A percentile compares a stretch with the other conserved stretches of the same genome.
phyloP scores from a whole-genome alignment of 495 filamentous ascomycete genomes.

The Halenospora varia region DNA sequence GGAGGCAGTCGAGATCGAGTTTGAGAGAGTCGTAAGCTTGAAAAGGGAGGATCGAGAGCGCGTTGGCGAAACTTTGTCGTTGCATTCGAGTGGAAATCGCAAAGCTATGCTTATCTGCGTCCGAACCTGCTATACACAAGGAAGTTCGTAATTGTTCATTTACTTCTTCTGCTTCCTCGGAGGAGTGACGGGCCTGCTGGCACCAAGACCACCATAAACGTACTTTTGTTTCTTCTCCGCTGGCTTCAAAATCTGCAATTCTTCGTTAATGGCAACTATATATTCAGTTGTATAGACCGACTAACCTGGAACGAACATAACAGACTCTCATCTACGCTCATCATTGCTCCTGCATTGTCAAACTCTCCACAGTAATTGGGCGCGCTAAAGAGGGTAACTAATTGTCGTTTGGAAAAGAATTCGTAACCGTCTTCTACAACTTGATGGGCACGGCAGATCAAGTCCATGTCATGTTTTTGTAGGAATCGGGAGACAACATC shows the following conservation, averaged over 20 bases:
- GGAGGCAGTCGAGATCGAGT: slow-evolving; percentile 15
- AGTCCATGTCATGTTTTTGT: slow-evolving; percentile 99
- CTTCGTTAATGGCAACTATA: slow-evolving; percentile 22
- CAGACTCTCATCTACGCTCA: slow-evolving; percentile 99
- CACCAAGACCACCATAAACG: slow-evolving; percentile 85
- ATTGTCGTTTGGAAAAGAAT: slow-evolving; percentile 97
- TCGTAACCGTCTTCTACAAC: slow-evolving; percentile 99
- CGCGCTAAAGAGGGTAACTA: slow-evolving; percentile 96
- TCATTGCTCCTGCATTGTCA: slow-evolving; percentile 99
- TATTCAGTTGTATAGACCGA: slow-evolving; percentile 9
- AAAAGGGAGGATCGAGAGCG: slow-evolving; percentile 12
- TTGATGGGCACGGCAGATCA: slow-evolving; percentile 98
- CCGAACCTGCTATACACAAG: slow-evolving; percentile 91
- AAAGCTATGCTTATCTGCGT: slow-evolving; percentile 62
- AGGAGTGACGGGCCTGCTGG: slow-evolving; percentile 82
- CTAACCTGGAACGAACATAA: slow-evolving; percentile 98
- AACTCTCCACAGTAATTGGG: slow-evolving; percentile 99
- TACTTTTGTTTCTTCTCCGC: slow-evolving; percentile 99
- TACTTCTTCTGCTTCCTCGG: slow-evolving; percentile 87
- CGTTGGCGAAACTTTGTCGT: slow-evolving; percentile 20
- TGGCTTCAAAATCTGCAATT: slow-evolving; percentile 87
- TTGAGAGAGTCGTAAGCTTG: slow-evolving; percentile 11
- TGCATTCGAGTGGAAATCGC: slow-evolving; percentile 24
- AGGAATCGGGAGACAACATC: slow-evolving; percentile 98
- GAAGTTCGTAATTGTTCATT: slow-evolving; percentile 73